A percentile compares a stretch with the other conserved stretches of the same genome.
phyloP scores from a whole-genome alignment of 2,329 filamentous ascomycete genomes.

The Calonectria hawksworthii region DNA sequence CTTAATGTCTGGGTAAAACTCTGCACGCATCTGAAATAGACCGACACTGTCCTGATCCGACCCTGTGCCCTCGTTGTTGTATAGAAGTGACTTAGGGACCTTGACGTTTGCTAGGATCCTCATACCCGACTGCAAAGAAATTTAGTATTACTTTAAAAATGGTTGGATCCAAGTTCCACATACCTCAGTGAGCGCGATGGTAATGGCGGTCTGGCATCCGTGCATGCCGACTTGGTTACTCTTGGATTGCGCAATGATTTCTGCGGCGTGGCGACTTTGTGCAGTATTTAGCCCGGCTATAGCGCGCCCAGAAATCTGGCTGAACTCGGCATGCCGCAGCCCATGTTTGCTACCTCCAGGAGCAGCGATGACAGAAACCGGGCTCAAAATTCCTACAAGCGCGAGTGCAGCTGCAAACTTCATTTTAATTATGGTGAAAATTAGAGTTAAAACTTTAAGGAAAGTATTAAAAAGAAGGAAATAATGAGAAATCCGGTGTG shows the following conservation, averaged over 20 bases:
- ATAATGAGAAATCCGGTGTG: neutral
- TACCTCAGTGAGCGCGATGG: neutral
- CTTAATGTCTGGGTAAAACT: neutral
- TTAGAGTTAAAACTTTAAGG: neutral
- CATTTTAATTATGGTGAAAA: too few species aligned
- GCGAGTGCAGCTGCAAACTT: neutral
- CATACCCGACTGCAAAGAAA: neutral
- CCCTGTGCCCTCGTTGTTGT: neutral
- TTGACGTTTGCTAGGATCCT: neutral
- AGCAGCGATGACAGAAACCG: neutral
- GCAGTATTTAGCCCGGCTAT: neutral
- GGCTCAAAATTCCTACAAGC: neutral
- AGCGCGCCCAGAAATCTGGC: neutral
- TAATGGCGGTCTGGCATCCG: neutral
- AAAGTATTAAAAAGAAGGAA: neutral
- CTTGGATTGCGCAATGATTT: neutral
- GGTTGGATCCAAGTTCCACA: neutral
- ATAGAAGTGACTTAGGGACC: neutral
- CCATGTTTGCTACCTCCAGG: neutral
- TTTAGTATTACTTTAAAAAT: neutral
- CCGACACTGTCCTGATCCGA: neutral
- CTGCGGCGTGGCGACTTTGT: neutral
- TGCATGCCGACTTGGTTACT: neutral
- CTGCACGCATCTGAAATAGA: neutral
- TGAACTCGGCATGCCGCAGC: neutral